Evolutionary conservation across 768 basidiomycete species (phyloP), one percentile per base, ranked within the genome.

Genomic region (Dentipellis sp.): DNA sequence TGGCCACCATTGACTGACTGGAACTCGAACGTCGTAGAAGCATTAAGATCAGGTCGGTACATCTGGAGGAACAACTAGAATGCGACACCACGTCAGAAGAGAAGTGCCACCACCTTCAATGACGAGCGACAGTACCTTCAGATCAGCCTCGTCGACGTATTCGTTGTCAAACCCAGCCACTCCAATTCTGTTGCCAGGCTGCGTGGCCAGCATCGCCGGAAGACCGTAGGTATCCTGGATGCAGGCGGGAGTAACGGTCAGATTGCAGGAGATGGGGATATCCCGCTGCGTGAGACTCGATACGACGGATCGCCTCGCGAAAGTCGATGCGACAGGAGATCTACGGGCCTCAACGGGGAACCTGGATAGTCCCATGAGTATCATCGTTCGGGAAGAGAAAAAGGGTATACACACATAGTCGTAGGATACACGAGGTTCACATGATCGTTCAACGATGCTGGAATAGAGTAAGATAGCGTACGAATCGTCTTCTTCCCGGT

Each of bases 201-300:
- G 56, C 16, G 59, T 56, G 16, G 59, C 57, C 1, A 4, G 23
- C 8, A 55, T 56, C 23, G 53, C 21, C 14, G 64, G 64, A 19
- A 66, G 60, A 3, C 58, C 58, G 54, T 65, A 65, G 0, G 64
- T 47, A 5, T 50, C 53, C 37, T 63, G 64, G 16, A 66, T 23
- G 46, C 63, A 65, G 5, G 53, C 56, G 3, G 64, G 64, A 10
- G 61, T 63, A 50, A 64, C 58, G 37, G 56, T 47, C 21, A 42
- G 29, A 19, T 35, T 40, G 49, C 59, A 59, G 16, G 17, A 11
- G 5, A 29, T 36, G 8, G 56, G 48, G 3, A 45, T 36, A 6
- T 45, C 23, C 4, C 21, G 19, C 12, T 47, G 16, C 11, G 11
- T 29, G 10, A 51, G 10, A 21, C 17, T 34, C 10, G 40, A 19